phyloP scores from a whole-genome alignment of 805 yeast species.

The Ogataea methylovora region DNA sequence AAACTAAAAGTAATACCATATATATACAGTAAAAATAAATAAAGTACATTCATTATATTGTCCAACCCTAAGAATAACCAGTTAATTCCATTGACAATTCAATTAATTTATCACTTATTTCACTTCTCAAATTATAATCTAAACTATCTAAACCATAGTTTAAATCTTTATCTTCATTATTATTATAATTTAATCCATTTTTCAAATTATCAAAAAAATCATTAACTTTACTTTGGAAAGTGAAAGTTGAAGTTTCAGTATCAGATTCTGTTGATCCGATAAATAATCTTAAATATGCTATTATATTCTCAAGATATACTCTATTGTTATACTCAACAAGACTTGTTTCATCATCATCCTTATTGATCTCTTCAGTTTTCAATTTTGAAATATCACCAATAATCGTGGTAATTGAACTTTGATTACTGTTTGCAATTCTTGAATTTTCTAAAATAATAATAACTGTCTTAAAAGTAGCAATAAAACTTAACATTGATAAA shows the following conservation, averaged over 20 bases:
- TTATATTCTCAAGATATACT: slow-evolving; percentile 12
- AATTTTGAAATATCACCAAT: too few species aligned
- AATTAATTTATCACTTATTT: slow-evolving; percentile 21
- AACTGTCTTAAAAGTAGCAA: slow-evolving; percentile 18
- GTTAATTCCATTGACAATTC: slow-evolving; percentile 19
- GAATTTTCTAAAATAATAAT: slow-evolving; percentile 13
- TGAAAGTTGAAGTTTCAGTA: too few species aligned
- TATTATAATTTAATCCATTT: too few species aligned
- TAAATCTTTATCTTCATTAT: slow-evolving; percentile 5
- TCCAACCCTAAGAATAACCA: slow-evolving; percentile 15
- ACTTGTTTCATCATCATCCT: slow-evolving; percentile 2
- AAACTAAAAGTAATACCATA: not conserved
- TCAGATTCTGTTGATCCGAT: slow-evolving; percentile 10
- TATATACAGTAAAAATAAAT: too few species aligned
- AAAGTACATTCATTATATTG: too few species aligned
- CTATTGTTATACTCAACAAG: slow-evolving; percentile 7
- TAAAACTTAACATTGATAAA: slow-evolving; percentile 21
- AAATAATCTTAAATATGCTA: slow-evolving; percentile 15
- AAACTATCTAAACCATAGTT: slow-evolving; percentile 16
- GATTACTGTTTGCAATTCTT: too few species aligned
- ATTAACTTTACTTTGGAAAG: too few species aligned
- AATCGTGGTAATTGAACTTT: too few species aligned
- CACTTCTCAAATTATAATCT: slow-evolving; percentile 22
- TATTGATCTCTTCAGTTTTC: slow-evolving; percentile 1
- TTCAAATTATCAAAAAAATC: too few species aligned